phyloP scores from a whole-genome alignment of 345 rosid genomes.

The Durio zibethinus region DNA sequence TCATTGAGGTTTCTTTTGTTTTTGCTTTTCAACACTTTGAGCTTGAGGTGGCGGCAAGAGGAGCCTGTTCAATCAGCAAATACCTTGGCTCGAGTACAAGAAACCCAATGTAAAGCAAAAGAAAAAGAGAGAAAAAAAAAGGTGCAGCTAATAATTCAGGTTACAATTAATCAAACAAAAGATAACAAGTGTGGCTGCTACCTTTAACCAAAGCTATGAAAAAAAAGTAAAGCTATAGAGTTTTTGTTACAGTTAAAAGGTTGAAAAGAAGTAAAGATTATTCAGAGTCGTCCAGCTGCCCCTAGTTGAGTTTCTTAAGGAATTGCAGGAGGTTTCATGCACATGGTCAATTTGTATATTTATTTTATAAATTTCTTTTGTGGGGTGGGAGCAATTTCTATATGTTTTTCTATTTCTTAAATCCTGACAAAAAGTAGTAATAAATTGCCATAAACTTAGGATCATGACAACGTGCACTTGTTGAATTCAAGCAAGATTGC shows the following conservation, averaged over 20 bases:
- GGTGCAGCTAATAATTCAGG: background rate
- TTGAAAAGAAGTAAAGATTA: background rate
- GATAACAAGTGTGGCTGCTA: background rate
- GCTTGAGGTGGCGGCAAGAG: too few species aligned
- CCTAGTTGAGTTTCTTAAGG: background rate
- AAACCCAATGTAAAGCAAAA: background rate
- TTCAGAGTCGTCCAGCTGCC: background rate
- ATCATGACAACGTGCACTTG: background rate
- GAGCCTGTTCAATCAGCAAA: background rate
- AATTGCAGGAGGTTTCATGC: background rate
- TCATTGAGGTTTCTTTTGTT: background rate
- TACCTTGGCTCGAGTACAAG: background rate
- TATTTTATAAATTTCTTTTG: background rate
- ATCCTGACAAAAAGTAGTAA: background rate
- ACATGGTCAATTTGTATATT: background rate
- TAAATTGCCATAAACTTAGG: constrained; percentile 5
- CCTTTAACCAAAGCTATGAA: background rate
- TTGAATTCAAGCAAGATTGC: background rate
- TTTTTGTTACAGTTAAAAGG: too few species aligned
- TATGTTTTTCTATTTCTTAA: background rate
- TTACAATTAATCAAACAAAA: background rate
- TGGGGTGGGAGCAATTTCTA: background rate
- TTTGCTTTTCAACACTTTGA: background rate
- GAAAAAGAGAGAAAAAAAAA: too few species aligned
- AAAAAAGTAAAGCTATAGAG: background rate